Evolutionary conservation across 2,329 filamentous ascomycete species (phyloP).

Genomic region (Nannizzia gypsea): DNA sequence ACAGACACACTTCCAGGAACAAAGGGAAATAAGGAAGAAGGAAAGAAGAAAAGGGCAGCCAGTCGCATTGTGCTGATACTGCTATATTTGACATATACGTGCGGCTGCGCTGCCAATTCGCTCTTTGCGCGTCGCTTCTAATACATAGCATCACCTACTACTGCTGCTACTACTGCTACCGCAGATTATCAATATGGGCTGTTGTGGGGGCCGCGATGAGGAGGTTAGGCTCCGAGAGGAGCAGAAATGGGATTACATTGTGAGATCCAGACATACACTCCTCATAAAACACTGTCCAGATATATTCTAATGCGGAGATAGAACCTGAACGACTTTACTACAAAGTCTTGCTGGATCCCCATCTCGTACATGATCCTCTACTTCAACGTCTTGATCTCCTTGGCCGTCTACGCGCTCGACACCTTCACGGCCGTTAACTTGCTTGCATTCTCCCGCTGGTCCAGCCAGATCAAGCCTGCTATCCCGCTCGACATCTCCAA

Average conservation of each 20-base stretch:
- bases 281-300: neutral
- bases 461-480: constrained; percentile 65
- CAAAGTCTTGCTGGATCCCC: constrained; percentile 60
- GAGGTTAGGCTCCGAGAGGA: constrained; percentile 59
- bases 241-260: constrained; percentile 91
- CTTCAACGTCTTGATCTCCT: constrained; percentile 63
- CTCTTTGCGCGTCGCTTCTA: neutral
- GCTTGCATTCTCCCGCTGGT: constrained; percentile 80
- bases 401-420: constrained; percentile 80
- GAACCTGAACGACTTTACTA: constrained; percentile 65
- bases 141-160: too few relatives aligned
- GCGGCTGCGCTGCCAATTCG: neutral
- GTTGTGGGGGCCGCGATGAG: constrained; percentile 45
- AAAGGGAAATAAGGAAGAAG: neutral
- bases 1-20: neutral
- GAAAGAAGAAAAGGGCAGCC: neutral
- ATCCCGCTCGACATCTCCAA: constrained; percentile 70
- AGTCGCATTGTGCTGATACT: neutral
- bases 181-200: constrained; percentile 47
- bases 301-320: constrained; percentile 16
- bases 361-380: constrained; percentile 79
- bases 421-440: constrained; percentile 89
- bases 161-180: neutral
- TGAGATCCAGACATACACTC: constrained; percentile 34
- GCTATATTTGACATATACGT: neutral